Conservation (phyloP, 2,329 filamentous ascomycete species). For the Fusarium pseudoanthophilum region DNA sequence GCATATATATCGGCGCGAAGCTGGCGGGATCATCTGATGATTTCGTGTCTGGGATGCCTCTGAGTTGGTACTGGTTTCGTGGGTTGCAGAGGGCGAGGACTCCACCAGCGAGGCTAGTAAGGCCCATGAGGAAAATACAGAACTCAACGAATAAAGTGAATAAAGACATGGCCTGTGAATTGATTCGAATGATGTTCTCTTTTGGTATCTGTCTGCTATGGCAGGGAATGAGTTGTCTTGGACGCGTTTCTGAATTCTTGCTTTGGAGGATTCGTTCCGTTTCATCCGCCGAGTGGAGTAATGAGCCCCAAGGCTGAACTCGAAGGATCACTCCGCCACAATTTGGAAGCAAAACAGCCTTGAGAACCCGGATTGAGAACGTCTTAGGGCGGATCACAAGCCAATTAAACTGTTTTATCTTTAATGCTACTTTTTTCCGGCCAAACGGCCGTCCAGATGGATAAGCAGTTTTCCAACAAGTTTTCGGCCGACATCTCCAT, state of each 20-base stretch:
- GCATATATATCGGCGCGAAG: background rate
- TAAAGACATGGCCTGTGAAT: background rate
- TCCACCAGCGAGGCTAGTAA: background rate
- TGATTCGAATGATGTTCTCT: fast-evolving
- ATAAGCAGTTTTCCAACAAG: fast-evolving
- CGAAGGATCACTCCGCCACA: background rate
- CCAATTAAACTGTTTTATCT: fast-evolving
- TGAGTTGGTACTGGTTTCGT: background rate
- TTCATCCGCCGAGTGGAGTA: background rate
- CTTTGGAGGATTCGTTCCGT: too few relatives aligned
- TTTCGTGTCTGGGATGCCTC: background rate
- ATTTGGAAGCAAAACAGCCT: too few relatives aligned
- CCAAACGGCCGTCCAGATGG: fast-evolving
- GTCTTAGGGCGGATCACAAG: fast-evolving
- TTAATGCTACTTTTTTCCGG: fast-evolving
- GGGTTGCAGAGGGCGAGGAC: background rate
- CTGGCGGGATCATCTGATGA: background rate
- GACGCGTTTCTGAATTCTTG: background rate
- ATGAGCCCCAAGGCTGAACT: background rate
- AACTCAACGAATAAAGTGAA: background rate
- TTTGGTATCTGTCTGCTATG: fast-evolving
- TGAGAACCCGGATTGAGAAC: fast-evolving
- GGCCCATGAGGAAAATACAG: background rate
- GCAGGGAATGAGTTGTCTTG: background rate
- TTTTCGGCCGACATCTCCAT: background rate